Evolutionary conservation across 371 early-diverging fungal genomes (phyloP).

Genomic region (Mortierella sp.): DNA sequence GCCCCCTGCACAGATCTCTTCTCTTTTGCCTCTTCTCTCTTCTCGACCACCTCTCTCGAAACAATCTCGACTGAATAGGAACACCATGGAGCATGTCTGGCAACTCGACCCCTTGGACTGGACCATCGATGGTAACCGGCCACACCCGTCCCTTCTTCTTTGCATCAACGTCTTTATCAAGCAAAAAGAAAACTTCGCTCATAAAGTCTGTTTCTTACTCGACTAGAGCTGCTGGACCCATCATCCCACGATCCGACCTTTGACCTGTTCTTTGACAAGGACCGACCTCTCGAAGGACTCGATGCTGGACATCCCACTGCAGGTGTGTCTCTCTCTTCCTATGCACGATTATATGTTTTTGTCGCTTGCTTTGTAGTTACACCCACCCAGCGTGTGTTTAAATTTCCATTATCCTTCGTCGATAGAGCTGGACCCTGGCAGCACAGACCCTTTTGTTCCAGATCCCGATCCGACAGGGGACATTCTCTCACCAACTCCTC

Average conservation of each 20-base stretch:
- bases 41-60: neutral
- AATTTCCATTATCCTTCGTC: neutral
- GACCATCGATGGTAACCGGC: neutral
- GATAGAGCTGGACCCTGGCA: neutral
- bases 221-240: neutral
- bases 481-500: neutral
- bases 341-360: neutral
- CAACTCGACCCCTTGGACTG: slow-evolving; percentile 2
- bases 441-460: neutral
- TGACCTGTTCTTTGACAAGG: neutral
- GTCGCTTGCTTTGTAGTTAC: neutral
- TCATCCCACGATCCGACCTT: neutral
- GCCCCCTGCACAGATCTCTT: no score
- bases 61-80: neutral
- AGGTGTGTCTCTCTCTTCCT: neutral
- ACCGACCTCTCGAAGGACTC: neutral
- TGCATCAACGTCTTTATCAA: neutral
- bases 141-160: neutral
- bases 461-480: neutral
- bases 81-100: neutral
- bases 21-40: no score
- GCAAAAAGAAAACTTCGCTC: neutral
- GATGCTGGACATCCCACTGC: neutral
- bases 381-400: neutral
- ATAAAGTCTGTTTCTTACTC: neutral